Evolutionary conservation across 2,329 filamentous ascomycete genomes (phyloP).

Genomic region (Trichophyton benhamiae): DNA sequence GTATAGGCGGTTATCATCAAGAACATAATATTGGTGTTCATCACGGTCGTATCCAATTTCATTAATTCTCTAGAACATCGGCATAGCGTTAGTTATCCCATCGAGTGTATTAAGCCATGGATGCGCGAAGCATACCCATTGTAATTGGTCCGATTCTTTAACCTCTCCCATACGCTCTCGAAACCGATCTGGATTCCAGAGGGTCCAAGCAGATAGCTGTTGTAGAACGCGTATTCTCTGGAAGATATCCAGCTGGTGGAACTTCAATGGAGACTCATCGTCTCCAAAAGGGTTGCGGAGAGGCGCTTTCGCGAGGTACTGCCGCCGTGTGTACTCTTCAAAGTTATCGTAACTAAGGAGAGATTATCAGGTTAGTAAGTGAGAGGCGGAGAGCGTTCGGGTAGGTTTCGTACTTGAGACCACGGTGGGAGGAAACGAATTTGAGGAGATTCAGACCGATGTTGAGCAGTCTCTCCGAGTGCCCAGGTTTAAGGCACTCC

Average conservation of each 20-base stretch:
- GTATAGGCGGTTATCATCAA: slow-evolving; percentile 91
- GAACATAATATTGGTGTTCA: slow-evolving; percentile 74
- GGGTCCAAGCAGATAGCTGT: slow-evolving; percentile 77
- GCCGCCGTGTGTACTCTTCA: slow-evolving; percentile 82
- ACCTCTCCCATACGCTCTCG: slow-evolving; percentile 75
- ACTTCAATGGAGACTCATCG: slow-evolving; percentile 59
- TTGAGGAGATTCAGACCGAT: slow-evolving; percentile 82
- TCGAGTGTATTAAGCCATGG: not conserved
- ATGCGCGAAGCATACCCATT: slow-evolving; percentile 54
- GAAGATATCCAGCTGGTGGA: slow-evolving; percentile 69
- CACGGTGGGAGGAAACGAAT: slow-evolving; percentile 85
- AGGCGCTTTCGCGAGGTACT: slow-evolving; percentile 73
- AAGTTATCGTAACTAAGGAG: slow-evolving; percentile 65
- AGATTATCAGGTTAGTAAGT: not conserved
- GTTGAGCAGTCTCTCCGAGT: slow-evolving; percentile 61
- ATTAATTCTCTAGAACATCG: slow-evolving; percentile 30
- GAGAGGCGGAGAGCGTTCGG: not conserved
- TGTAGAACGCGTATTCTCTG: slow-evolving; percentile 70
- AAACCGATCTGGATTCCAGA: slow-evolving; percentile 76
- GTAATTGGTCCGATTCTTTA: slow-evolving; percentile 65
- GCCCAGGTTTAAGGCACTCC: slow-evolving; percentile 66
- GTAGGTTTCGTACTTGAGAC: slow-evolving; percentile 57
- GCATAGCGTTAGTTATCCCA: not conserved
- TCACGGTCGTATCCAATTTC: slow-evolving; percentile 68
- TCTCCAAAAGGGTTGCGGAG: slow-evolving; percentile 69